Evolutionary conservation across 495 filamentous ascomycete species (phyloP).

Genomic region (Pyrenopolyporus hunteri): DNA sequence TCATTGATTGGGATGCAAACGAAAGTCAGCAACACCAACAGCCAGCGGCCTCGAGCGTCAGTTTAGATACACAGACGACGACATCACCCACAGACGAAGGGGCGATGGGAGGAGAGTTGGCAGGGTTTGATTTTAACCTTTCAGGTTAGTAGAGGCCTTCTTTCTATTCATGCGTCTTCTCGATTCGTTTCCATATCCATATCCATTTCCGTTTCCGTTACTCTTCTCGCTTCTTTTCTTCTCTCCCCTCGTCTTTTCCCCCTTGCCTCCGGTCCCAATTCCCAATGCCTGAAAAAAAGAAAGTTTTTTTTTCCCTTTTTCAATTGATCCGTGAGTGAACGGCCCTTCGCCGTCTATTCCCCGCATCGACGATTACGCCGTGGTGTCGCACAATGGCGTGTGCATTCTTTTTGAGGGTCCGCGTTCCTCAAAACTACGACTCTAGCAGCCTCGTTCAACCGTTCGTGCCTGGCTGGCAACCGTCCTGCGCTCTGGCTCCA

Average conservation of each 20-base stretch:
- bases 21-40: conserved; percentile 25
- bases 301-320: background rate
- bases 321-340: conserved; percentile 21
- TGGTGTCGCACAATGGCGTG: conserved; percentile 32
- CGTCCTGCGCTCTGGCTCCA: conserved; percentile 9
- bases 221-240: conserved; percentile 11
- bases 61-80: conserved; percentile 38
- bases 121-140: conserved; percentile 44
- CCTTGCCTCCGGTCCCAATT: background rate
- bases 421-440: background rate
- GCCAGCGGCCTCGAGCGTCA: conserved; percentile 32
- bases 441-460: conserved; percentile 20
- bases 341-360: conserved; percentile 16
- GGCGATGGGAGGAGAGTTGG: conserved; percentile 44
- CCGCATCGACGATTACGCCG: conserved; percentile 32
- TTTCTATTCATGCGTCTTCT: conserved; percentile 27
- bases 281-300: background rate
- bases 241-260: background rate
- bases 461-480: conserved; percentile 23
- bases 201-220: too few relatives aligned
- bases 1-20: conserved; percentile 81
- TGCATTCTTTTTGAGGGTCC: conserved; percentile 13
- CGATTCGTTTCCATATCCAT: too few relatives aligned
- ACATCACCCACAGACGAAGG: conserved; percentile 47
- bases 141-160: conserved; percentile 40